Percentiles rank a stretch among this genome's conserved stretches.
Evolutionary conservation across 306 rosid species (phyloP).

Genomic region (Heteromeles arbutifolia): DNA sequence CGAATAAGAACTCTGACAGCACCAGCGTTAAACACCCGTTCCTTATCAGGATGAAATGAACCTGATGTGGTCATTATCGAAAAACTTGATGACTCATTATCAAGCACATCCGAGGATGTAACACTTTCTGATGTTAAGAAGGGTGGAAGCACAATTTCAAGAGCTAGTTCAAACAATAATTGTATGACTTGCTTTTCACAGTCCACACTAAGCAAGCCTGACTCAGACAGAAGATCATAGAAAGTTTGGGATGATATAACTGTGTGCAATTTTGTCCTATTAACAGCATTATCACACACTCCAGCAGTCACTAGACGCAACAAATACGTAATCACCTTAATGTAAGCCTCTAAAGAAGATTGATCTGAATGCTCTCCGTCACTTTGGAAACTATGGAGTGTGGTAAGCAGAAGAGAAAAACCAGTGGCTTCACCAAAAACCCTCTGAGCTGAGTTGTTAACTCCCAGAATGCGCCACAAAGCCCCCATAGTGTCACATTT

Average conservation of each 20-base stretch:
- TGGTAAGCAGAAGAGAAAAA: conserved; percentile 92
- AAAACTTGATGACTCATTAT: conserved; percentile 43
- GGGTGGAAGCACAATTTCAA: conserved; percentile 84
- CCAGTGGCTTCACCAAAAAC: conserved; percentile 97
- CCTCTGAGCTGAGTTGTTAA: conserved; percentile 69
- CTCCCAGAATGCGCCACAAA: conserved; percentile 83
- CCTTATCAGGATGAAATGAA: conserved; percentile 65
- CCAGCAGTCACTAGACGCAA: conserved; percentile 83
- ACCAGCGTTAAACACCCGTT: conserved; percentile 78
- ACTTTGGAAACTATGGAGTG: conserved; percentile 91
- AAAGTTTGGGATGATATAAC: conserved; percentile 84
- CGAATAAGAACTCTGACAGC: conserved; percentile 78
- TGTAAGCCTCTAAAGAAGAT: conserved; percentile 44
- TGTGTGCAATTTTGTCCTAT: conserved; percentile 72
- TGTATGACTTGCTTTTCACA: conserved; percentile 91
- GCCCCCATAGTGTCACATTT: conserved; percentile 93
- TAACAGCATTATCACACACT: conserved; percentile 67
- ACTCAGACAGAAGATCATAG: conserved; percentile 81
- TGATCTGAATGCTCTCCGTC: conserved; percentile 48
- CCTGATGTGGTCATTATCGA: conserved; percentile 68
- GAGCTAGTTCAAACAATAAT: conserved; percentile 84
- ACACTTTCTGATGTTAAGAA: conserved; percentile 58
- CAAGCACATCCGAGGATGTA: conserved; percentile 33
- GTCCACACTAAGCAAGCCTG: conserved; percentile 87
- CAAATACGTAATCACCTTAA: conserved; percentile 62